These are phyloP conservation scores for Elongisporangium prolatum DNA, from an alignment of 352 stramenopile genomes.

Conservation along the genomic window DNA sequence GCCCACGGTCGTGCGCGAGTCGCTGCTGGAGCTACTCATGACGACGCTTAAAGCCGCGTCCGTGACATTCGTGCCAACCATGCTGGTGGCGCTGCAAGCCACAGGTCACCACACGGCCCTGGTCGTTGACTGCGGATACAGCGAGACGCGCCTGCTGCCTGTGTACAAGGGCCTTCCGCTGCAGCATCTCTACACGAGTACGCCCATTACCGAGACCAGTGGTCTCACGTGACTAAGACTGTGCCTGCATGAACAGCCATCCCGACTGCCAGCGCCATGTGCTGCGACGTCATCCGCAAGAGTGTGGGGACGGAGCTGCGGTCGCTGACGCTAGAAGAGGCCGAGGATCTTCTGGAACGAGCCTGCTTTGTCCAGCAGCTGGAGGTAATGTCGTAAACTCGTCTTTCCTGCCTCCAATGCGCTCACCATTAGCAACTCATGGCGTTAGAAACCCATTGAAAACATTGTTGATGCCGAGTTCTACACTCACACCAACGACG, in stretches of 20 bases:
- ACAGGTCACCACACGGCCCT: conserved; percentile 73
- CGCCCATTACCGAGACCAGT: conserved; percentile 1
- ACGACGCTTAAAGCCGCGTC: conserved; percentile 55
- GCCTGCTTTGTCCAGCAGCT: conserved; percentile 67
- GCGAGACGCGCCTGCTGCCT: conserved; percentile 66
- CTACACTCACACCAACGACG: conserved; percentile 25
- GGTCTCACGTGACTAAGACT: background rate
- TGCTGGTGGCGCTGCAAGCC: conserved; percentile 60
- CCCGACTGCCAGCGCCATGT: conserved; percentile 32
- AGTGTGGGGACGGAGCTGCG: conserved; percentile 14
- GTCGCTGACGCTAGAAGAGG: conserved; percentile 16
- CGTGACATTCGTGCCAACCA: conserved; percentile 63
- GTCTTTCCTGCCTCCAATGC: background rate
- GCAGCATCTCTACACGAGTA: conserved; percentile 63
- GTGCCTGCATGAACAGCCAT: conserved; percentile 24
- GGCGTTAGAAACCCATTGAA: conserved; percentile 22
- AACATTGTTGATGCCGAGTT: conserved; percentile 44
- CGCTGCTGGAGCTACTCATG: conserved; percentile 60
- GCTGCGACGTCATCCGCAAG: conserved; percentile 31
- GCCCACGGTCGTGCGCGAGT: conserved; percentile 54
- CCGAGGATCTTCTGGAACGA: conserved; percentile 67
- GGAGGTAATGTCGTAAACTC: background rate
- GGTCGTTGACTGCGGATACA: conserved; percentile 74
- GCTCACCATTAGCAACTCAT: background rate
- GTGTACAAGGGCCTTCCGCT: conserved; percentile 83